Conservation (phyloP, 441 rosid genomes). For the Syzygium malaccense region DNA sequence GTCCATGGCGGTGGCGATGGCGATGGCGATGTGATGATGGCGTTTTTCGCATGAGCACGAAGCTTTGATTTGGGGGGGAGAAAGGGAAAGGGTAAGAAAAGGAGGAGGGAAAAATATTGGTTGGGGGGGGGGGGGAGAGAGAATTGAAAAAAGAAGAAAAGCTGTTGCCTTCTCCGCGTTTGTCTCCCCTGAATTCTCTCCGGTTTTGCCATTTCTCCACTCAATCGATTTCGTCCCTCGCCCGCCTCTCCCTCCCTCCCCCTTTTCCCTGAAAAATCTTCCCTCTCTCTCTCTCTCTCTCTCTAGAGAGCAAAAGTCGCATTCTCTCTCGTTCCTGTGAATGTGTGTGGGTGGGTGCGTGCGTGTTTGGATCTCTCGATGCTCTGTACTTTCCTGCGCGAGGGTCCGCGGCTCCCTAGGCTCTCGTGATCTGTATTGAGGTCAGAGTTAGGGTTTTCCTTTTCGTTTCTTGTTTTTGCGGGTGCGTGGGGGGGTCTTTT, state of each 20-base stretch:
- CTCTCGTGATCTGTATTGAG: slow-evolving; percentile 25
- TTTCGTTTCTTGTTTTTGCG: not conserved
- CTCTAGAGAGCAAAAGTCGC: not conserved
- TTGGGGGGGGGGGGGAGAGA: not conserved
- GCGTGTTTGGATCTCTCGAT: slow-evolving; percentile 21
- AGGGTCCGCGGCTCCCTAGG: slow-evolving; percentile 21
- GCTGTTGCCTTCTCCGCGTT: slow-evolving; percentile 16
- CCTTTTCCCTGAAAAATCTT: not conserved
- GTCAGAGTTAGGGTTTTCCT: slow-evolving; percentile 20
- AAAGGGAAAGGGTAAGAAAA: too few relatives aligned
- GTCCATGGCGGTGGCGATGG: not conserved
- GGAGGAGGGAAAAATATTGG: not conserved
- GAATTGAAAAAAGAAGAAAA: not conserved
- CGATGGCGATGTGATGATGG: not conserved
- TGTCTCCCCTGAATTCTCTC: slow-evolving; percentile 40
- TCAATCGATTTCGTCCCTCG: not conserved
- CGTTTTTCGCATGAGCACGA: not conserved
- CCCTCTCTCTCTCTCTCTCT: not conserved
- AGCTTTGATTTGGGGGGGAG: not conserved
- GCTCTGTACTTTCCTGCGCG: slow-evolving; percentile 39
- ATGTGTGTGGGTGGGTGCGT: not conserved
- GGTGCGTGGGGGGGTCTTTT: not conserved
- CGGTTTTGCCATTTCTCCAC: slow-evolving; percentile 26
- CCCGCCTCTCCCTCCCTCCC: not conserved
- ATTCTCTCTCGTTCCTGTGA: not conserved